These are phyloP conservation scores for Viola odorata DNA, from an alignment of 345 rosid genomes.

Conservation along the genomic window DNA sequence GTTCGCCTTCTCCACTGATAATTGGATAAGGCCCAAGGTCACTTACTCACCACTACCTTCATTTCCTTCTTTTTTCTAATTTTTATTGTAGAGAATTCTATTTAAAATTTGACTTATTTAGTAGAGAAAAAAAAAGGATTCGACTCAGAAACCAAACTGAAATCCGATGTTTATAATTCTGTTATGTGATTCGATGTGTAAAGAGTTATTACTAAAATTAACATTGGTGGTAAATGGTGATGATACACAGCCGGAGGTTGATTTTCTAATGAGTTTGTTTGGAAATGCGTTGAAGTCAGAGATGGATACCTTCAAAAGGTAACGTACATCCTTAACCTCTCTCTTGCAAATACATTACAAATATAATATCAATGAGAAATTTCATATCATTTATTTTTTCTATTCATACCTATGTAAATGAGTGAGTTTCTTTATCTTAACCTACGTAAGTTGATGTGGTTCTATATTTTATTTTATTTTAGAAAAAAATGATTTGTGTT, in stretches of 20 bases:
- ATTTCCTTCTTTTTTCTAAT: background rate
- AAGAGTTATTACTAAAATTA: too few relatives aligned
- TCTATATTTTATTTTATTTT: too few relatives aligned
- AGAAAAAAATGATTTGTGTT: too few relatives aligned
- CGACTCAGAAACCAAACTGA: too few relatives aligned
- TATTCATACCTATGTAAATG: background rate
- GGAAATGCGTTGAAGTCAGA: slow-evolving; percentile 43
- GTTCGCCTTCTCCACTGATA: slow-evolving; percentile 76
- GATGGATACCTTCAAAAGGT: slow-evolving; percentile 40
- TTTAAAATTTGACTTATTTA: background rate
- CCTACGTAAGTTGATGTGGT: too few relatives aligned
- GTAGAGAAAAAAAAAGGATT: too few relatives aligned
- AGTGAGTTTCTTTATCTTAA: too few relatives aligned
- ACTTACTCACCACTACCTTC: background rate
- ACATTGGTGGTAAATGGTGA: background rate
- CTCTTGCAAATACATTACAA: too few relatives aligned
- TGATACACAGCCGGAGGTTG: slow-evolving; percentile 25
- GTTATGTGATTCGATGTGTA: too few relatives aligned
- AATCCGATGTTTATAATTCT: too few relatives aligned
- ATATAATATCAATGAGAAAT: background rate
- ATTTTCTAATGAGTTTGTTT: slow-evolving; percentile 60
- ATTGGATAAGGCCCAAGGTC: slow-evolving; percentile 73
- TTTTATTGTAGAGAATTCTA: background rate
- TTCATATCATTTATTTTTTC: background rate
- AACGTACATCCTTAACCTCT: background rate